Percentiles rank a stretch among this genome's conserved stretches.
Conservation (phyloP, 2,329 filamentous ascomycete genomes). For the Talaromyces sp. region DNA sequence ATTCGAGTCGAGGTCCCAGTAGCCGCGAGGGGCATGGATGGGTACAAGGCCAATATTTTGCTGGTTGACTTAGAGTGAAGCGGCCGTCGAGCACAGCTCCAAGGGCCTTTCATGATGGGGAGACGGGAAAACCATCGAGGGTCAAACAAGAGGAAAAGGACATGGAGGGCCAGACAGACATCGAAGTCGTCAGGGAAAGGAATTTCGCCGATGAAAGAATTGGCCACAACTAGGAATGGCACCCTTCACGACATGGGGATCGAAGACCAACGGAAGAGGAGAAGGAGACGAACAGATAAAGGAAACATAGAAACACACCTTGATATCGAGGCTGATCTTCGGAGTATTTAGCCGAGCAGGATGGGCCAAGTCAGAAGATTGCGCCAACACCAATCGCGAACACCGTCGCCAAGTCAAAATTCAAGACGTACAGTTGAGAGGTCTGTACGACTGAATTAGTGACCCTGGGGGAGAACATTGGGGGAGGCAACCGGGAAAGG, state of each 20-base stretch:
- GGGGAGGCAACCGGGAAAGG: too few relatives aligned
- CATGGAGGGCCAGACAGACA: slow-evolving; percentile 1
- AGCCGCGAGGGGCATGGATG: background rate
- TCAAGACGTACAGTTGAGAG: too few relatives aligned
- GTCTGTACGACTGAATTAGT: too few relatives aligned
- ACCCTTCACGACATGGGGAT: too few relatives aligned
- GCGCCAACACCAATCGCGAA: background rate
- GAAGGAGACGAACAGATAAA: background rate
- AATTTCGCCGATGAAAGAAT: background rate
- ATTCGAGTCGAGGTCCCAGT: too few relatives aligned
- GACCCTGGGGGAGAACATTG: too few relatives aligned
- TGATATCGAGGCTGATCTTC: background rate
- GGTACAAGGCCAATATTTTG: background rate
- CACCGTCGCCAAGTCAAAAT: background rate
- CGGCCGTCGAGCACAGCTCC: too few relatives aligned
- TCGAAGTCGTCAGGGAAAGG: background rate
- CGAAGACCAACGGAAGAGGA: background rate
- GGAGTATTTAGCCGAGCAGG: background rate
- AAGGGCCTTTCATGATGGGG: too few relatives aligned
- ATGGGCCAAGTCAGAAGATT: background rate
- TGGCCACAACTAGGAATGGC: too few relatives aligned
- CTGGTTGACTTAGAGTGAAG: too few relatives aligned
- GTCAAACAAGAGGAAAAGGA: background rate
- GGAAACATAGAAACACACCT: background rate
- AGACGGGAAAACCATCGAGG: too few relatives aligned